Conservation (phyloP, 176 grass and related monocot genomes). For the Poa pratensis region DNA sequence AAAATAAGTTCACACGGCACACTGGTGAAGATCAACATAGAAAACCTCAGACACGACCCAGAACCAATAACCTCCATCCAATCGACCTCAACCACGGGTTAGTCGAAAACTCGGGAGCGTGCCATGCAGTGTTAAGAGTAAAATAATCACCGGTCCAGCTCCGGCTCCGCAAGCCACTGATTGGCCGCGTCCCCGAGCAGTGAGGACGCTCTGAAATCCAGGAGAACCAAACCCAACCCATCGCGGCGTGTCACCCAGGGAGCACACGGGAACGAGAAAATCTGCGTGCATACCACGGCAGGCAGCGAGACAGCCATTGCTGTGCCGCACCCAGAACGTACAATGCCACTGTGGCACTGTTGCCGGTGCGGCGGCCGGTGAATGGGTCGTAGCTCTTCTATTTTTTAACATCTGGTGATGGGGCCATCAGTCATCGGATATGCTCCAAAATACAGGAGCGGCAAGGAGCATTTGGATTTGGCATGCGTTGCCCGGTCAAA, state of each 20-base stretch:
- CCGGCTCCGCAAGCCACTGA: neutral
- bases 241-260: neutral
- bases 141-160: neutral
- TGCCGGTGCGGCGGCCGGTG: neutral
- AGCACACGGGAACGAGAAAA: neutral
- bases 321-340: neutral
- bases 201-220: neutral
- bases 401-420: no score
- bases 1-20: no score
- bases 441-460: neutral
- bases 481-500: neutral
- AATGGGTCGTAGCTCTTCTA: neutral
- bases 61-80: no score
- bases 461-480: neutral
- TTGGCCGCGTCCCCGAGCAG: neutral
- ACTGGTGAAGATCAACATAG: no score
- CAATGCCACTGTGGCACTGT: no score
- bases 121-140: no score
- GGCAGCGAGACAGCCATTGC: neutral
- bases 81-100: no score
- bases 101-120: no score
- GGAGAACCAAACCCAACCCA: neutral
- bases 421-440: neutral
- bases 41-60: no score
- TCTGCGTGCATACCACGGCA: neutral